Evolutionary conservation across 768 basidiomycete genomes (phyloP).

Genomic region (Dendrothele bispora): DNA sequence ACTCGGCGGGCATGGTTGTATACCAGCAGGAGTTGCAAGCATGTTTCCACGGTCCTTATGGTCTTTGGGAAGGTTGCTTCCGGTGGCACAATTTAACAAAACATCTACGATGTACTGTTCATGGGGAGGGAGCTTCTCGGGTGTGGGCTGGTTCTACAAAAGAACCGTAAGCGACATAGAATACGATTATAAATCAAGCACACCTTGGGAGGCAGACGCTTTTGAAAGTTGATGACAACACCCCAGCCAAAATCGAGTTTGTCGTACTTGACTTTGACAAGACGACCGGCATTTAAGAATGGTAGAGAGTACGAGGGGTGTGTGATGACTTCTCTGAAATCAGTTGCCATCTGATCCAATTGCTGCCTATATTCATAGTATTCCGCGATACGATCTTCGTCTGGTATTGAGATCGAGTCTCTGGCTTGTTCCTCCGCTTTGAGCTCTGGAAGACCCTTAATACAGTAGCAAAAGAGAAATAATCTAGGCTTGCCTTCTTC

Average conservation of each 20-base stretch:
- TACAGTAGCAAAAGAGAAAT: not conserved
- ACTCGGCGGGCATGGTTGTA: constrained; percentile 71
- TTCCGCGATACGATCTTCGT: constrained; percentile 81
- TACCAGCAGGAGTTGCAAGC: constrained; percentile 61
- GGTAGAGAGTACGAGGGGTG: constrained; percentile 95
- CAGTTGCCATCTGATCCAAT: constrained; percentile 83
- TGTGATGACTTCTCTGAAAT: constrained; percentile 90
- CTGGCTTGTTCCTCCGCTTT: constrained; percentile 67
- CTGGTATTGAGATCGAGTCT: constrained; percentile 68
- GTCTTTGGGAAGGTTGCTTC: constrained; percentile 47
- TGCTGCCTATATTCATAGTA: constrained; percentile 95
- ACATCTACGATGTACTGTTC: constrained; percentile 94
- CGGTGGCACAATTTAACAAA: constrained; percentile 75
- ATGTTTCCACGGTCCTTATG: constrained; percentile 59
- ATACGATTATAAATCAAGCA: constrained; percentile 9
- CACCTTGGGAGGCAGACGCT: constrained; percentile 82
- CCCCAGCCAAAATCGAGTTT: constrained; percentile 97
- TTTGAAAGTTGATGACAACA: constrained; percentile 88
- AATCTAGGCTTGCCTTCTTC: constrained; percentile 70
- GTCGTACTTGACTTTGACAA: constrained; percentile 89
- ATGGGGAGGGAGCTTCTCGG: constrained; percentile 71
- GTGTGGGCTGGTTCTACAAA: constrained; percentile 60
- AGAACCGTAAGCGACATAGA: too few relatives aligned
- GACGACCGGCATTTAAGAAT: constrained; percentile 87
- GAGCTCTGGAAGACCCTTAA: constrained; percentile 53